phyloP scores from a whole-genome alignment of 73 alveolate genomes.

The Paramecium octaurelia region DNA sequence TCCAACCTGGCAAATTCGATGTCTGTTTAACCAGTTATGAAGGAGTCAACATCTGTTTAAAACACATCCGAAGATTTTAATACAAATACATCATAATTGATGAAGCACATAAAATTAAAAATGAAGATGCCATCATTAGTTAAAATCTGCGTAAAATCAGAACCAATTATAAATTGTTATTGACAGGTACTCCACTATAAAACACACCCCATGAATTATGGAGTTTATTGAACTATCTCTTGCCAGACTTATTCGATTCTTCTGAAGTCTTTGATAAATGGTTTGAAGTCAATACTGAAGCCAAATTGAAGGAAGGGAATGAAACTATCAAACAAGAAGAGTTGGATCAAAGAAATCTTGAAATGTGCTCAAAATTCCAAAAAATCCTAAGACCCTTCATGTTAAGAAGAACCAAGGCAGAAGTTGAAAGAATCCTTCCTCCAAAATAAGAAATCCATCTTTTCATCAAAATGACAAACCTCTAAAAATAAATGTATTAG shows the following conservation, averaged over 20 bases:
- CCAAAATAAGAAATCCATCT: slow-evolving; percentile 96
- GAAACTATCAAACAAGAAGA: slow-evolving; percentile 75
- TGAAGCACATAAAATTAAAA: slow-evolving; percentile 99
- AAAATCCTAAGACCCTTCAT: slow-evolving; percentile 93
- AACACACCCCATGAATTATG: slow-evolving; percentile 97
- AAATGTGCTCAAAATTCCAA: slow-evolving; percentile 89
- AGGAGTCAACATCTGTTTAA: slow-evolving; percentile 92
- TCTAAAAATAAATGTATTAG: slow-evolving; percentile 81
- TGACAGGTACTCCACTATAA: slow-evolving; percentile 97
- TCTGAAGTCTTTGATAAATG: slow-evolving; percentile 88
- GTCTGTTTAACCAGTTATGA: slow-evolving; percentile 95
- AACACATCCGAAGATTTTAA: slow-evolving; percentile 81
- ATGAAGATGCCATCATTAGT: slow-evolving; percentile 72
- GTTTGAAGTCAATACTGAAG: slow-evolving; percentile 75
- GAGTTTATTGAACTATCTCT: slow-evolving; percentile 93
- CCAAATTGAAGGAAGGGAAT: slow-evolving; percentile 34
- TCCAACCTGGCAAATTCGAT: slow-evolving; percentile 89
- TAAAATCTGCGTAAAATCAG: slow-evolving; percentile 62
- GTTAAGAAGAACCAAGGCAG: slow-evolving; percentile 95
- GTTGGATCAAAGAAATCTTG: slow-evolving; percentile 85
- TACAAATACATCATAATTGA: slow-evolving; percentile 92
- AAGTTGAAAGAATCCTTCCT: slow-evolving; percentile 93
- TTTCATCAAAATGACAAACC: slow-evolving; percentile 86
- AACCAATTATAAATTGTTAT: slow-evolving; percentile 86
- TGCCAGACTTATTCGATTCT: slow-evolving; percentile 95